These are phyloP conservation scores for Scheffersomyces quercinus DNA, from an alignment of 1,139 yeast genomes.

Conservation along the genomic window DNA sequence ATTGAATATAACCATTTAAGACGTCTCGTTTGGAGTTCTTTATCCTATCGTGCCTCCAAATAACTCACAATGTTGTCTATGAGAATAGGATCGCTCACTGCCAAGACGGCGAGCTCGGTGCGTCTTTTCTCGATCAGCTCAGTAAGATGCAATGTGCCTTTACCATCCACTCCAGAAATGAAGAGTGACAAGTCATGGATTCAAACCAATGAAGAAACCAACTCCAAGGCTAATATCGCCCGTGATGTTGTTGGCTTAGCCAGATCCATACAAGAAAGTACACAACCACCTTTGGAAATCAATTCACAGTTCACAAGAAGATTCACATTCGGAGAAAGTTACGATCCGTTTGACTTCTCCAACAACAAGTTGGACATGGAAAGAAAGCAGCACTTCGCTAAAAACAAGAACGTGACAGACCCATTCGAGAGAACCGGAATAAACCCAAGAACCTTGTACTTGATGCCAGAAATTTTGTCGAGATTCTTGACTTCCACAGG, in stretches of 20 bases:
- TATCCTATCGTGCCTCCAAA: too few species aligned
- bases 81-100: neutral
- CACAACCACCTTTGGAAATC: constrained; percentile 25
- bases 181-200: constrained; percentile 31
- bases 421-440: constrained; percentile 57
- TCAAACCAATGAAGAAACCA: constrained; percentile 13
- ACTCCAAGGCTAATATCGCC: constrained; percentile 9
- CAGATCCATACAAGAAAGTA: constrained; percentile 27
- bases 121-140: constrained; percentile 6
- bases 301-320: constrained; percentile 38
- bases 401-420: constrained; percentile 23
- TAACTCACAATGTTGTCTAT: too few species aligned
- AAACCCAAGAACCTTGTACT: constrained; percentile 64
- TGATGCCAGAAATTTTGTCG: constrained; percentile 65
- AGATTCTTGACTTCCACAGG: constrained; percentile 63
- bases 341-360: constrained; percentile 78
- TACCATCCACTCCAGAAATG: constrained; percentile 37
- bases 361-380: constrained; percentile 48
- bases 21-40: too few species aligned
- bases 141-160: constrained; percentile 7
- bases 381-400: constrained; percentile 17
- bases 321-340: constrained; percentile 47
- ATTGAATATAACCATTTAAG: too few species aligned
- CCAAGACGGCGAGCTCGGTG: neutral
- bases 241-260: constrained; percentile 31